These are phyloP conservation scores for Penicillium ochrochloron DNA, from an alignment of 495 filamentous ascomycete species.

Conservation along the genomic window DNA sequence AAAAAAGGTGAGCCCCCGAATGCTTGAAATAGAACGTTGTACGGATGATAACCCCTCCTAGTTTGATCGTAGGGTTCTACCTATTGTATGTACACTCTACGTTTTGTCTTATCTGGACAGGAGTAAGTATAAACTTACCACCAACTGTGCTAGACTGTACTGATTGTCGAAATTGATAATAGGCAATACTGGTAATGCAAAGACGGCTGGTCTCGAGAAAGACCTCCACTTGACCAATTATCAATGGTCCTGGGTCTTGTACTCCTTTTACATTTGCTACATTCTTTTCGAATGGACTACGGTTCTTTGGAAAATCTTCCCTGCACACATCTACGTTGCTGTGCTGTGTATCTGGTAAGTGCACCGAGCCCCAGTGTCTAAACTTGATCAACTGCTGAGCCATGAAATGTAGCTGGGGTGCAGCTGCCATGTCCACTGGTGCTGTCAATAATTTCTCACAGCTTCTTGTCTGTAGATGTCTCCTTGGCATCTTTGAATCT, in stretches of 20 bases:
- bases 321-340: constrained; percentile 48
- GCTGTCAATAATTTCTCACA: constrained; percentile 57
- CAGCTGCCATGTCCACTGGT: constrained; percentile 57
- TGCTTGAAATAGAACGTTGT: not conserved
- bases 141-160: not conserved
- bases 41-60: not conserved
- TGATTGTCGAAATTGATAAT: not conserved
- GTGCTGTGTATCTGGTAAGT: constrained; percentile 41
- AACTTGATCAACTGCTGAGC: not conserved
- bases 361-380: too few relatives aligned
- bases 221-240: constrained; percentile 52
- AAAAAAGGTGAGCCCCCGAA: constrained; percentile 19
- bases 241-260: constrained; percentile 68
- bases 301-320: constrained; percentile 60
- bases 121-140: constrained; percentile 10
- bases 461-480: constrained; percentile 61
- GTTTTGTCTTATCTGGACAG: constrained; percentile 36
- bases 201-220: constrained; percentile 57
- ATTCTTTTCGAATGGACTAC: constrained; percentile 39
- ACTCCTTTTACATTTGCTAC: constrained; percentile 64
- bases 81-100: constrained; percentile 36
- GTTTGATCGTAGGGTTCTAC: constrained; percentile 36
- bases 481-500: constrained; percentile 63
- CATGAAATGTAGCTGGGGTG: constrained; percentile 40
- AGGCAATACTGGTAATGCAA: constrained; percentile 63